Base-by-base conservation (phyloP, 768 basidiomycete genomes). In the Termitomyces sp. region DNA sequence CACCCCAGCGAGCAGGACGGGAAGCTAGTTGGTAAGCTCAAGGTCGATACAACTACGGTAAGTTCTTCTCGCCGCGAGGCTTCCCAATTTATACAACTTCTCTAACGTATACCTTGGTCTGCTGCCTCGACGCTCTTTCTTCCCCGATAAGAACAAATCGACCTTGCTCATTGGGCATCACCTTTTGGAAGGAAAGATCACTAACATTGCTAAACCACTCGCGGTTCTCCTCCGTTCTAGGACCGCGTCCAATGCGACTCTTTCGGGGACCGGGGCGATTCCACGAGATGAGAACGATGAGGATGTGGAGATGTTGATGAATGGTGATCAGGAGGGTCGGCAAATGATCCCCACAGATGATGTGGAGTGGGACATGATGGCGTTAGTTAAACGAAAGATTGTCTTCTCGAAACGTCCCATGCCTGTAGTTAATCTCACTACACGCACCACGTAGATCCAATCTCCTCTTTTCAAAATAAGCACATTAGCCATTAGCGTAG, bases 101-200 rank as follows among this genome's bases (percentile, higher is more conserved):
- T 59, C 53, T 59, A 27, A 51, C 51, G 14, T n/a, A 12, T 56
- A 18, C 24, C 16, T 40, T 48, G 47, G 37, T 48, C 34, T 46
- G 27, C 26, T 47, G 26, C 26, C 24, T 47, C 8, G 30, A 32
- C 30, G 12, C 8, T 26, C n/a, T 24, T 18, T 33, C 16, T 20
- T 30, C 26, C 36, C 43, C 42, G 7, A 55, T 62, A 33, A 93
- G 91, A 86, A 83, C 61, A 91, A 87, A 63, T 86, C 91, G 4
- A 93, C 86, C 2, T 79, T 98, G 6, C 71, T 79, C 54, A 89
- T 98, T 58, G 95, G 95, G 13, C 87, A 95, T 71, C 93, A 97
- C 66, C 78, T 95, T 32, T 84, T 98, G 5, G 95, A 98, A 67
- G 95, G 95, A 53, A 91, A 89, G 68, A 78, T 96, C 59, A 79